Conservation (phyloP, 2,329 filamentous ascomycete genomes). For the Thelonectria discophora region DNA sequence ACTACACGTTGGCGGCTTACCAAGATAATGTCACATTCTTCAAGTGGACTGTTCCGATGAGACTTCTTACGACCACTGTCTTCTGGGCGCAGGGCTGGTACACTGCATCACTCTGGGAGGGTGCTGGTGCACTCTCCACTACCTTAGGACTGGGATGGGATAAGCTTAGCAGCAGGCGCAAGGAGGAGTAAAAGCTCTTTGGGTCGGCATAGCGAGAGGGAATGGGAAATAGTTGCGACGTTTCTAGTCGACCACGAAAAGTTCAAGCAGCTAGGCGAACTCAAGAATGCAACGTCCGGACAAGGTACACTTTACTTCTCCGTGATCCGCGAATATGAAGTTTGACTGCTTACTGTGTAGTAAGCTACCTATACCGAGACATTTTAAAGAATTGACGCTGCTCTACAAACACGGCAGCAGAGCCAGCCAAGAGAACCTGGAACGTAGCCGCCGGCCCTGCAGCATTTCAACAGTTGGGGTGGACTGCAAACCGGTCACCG, state of each 20-base stretch:
- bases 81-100: conserved; percentile 44
- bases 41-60: conserved; percentile 44
- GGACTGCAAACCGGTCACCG: not conserved
- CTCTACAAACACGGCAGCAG: not conserved
- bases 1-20: conserved; percentile 45
- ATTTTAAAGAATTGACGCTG: not conserved
- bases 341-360: no score
- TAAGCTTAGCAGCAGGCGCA: no score
- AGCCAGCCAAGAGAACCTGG: not conserved
- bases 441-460: not conserved
- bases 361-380: no score
- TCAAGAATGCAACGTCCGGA: no score
- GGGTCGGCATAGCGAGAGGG: no score
- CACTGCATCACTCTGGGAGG: conserved; percentile 43
- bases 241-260: no score
- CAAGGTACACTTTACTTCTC: no score
- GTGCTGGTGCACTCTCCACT: conserved; percentile 36
- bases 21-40: conserved; percentile 46
- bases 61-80: conserved; percentile 40
- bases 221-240: no score
- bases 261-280: no score
- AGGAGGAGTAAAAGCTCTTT: no score
- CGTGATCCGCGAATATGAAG: no score
- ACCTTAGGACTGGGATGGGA: not conserved
- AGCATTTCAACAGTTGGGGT: not conserved